Conservation (phyloP, 768 basidiomycete species). For the Kwoniella mangroviensis region DNA sequence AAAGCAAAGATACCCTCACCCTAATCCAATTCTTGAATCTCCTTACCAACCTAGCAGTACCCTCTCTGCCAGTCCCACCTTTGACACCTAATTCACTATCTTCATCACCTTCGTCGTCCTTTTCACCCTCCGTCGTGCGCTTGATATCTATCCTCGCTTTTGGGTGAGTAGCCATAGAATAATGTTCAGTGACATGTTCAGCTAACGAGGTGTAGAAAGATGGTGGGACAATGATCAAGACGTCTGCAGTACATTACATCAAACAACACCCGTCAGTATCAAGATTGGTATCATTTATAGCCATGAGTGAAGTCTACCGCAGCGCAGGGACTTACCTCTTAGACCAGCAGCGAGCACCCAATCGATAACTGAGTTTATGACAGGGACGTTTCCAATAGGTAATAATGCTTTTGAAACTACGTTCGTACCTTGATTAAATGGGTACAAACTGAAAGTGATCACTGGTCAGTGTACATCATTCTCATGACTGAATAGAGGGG, state of each 20-base stretch:
- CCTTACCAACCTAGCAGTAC: slow-evolving; percentile 63
- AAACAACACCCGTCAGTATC: background rate
- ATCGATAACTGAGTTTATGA: slow-evolving; percentile 78
- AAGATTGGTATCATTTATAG: no score
- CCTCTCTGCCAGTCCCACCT: slow-evolving; percentile 25
- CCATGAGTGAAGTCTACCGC: no score
- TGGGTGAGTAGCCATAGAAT: slow-evolving; percentile 66
- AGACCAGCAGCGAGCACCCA: slow-evolving; percentile 90
- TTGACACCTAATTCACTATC: slow-evolving; percentile 19
- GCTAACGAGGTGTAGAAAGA: slow-evolving; percentile 66
- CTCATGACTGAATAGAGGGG: no score
- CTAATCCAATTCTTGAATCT: slow-evolving; percentile 76
- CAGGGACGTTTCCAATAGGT: slow-evolving; percentile 83
- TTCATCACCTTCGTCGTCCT: slow-evolving; percentile 39
- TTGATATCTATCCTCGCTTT: slow-evolving; percentile 76
- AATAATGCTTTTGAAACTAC: slow-evolving; percentile 76
- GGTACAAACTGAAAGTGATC: slow-evolving; percentile 45
- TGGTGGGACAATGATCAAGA: slow-evolving; percentile 79
- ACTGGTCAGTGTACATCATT: slow-evolving; percentile 9
- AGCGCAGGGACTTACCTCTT: slow-evolving; percentile 63
- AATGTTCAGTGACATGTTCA: slow-evolving; percentile 81
- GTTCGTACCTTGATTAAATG: slow-evolving; percentile 67
- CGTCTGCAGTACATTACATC: slow-evolving; percentile 63
- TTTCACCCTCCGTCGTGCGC: slow-evolving; percentile 62
- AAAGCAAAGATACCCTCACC: no score